These are phyloP conservation scores for Monosporascus sp. DNA, from an alignment of 2,329 filamentous ascomycete genomes.

Conservation along the genomic window DNA sequence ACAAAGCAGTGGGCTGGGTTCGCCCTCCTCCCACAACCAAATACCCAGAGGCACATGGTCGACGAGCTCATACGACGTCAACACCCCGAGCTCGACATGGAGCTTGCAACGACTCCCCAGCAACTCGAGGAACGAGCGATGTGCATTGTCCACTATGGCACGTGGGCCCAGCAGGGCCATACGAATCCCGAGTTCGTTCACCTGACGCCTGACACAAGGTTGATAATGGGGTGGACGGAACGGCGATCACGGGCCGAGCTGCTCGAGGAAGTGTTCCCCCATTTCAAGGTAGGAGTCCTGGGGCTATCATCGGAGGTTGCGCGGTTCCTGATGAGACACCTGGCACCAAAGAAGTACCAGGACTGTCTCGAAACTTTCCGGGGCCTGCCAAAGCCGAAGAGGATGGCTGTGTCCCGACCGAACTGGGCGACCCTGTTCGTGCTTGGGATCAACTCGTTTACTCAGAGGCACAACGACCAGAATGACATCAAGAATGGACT, in stretches of 20 bases:
- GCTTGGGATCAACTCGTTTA: conserved; percentile 3
- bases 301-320: neutral
- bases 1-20: neutral
- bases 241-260: neutral
- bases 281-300: neutral
- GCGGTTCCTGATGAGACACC: neutral
- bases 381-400: neutral
- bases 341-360: neutral
- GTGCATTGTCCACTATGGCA: conserved; percentile 2
- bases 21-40: neutral
- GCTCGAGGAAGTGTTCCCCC: neutral
- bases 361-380: neutral
- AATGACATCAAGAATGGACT: conserved; percentile 3
- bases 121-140: neutral
- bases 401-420: neutral
- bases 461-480: neutral
- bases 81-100: conserved; percentile 2
- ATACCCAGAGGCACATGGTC: neutral
- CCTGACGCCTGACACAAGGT: neutral
- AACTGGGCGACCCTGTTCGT: conserved; percentile 3
- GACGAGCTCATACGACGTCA: neutral
- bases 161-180: neutral
- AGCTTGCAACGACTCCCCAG: neutral
- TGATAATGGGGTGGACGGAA: neutral
- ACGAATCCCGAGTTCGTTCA: neutral